A percentile compares a stretch with the other conserved stretches of the same genome.
Evolutionary conservation across 1,139 yeast genomes (phyloP).

Genomic region (Suhomyces anneliseae): DNA sequence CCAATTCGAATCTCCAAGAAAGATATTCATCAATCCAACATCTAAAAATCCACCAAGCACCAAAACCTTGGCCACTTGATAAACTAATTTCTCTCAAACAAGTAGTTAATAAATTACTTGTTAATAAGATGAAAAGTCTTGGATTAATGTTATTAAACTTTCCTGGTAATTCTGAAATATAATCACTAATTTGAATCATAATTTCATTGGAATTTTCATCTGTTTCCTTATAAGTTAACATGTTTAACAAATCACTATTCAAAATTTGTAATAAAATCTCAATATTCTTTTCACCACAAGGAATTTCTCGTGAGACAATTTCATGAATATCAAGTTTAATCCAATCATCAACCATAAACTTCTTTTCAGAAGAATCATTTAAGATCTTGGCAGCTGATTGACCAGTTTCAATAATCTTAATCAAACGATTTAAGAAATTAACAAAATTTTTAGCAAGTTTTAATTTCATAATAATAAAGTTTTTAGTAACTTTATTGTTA

Average conservation of each 20-base stretch:
- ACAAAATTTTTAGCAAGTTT: conserved; percentile 59
- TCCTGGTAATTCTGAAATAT: conserved; percentile 45
- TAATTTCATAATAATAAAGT: conserved; percentile 52
- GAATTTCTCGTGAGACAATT: conserved; percentile 54
- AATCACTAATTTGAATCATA: conserved; percentile 23
- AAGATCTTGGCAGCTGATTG: conserved; percentile 54
- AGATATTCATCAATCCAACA: conserved; percentile 80
- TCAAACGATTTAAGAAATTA: conserved; percentile 54
- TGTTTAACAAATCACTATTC: conserved; percentile 40
- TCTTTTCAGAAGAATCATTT: conserved; percentile 45
- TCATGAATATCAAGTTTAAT: conserved; percentile 50
- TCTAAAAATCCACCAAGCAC: conserved; percentile 76
- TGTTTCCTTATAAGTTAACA: conserved; percentile 25
- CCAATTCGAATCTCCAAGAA: conserved; percentile 67
- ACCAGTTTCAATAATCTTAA: conserved; percentile 62
- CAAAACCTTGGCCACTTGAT: conserved; percentile 61
- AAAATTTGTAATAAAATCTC: conserved; percentile 41
- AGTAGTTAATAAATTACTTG: conserved; percentile 59
- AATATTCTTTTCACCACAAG: conserved; percentile 42
- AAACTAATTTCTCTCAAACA: conserved; percentile 65
- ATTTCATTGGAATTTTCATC: conserved; percentile 12
- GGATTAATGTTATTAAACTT: conserved; percentile 51
- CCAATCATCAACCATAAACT: conserved; percentile 64
- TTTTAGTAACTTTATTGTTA: conserved; percentile 48
- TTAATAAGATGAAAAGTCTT: conserved; percentile 53